phyloP scores from a whole-genome alignment of 208 protist genomes.

The Phytomonas francai region DNA sequence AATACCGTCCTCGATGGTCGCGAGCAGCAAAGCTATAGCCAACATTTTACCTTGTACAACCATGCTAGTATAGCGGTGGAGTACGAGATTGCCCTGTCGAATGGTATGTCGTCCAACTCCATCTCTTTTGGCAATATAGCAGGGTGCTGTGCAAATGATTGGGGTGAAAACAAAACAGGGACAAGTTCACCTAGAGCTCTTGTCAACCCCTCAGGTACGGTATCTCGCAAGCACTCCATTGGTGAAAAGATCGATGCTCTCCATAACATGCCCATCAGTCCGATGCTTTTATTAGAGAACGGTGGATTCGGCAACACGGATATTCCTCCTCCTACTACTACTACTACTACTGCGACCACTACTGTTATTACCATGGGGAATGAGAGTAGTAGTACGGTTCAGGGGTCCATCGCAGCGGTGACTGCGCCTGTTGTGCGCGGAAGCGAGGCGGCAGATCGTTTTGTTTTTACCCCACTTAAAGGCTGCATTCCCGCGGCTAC shows the following conservation, averaged over 20 bases:
- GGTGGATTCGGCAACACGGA: neutral
- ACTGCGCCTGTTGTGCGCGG: slow-evolving; percentile 17
- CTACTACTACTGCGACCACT: neutral
- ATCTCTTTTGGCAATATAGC: neutral
- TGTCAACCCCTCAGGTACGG: neutral
- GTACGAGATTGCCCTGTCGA: slow-evolving; percentile 27
- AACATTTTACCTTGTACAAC: slow-evolving; percentile 56
- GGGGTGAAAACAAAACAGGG: neutral
- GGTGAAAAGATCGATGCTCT: neutral
- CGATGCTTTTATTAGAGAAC: neutral
- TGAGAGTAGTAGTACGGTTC: neutral
- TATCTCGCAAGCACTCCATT: neutral
- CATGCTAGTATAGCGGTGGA: slow-evolving; percentile 19
- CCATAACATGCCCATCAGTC: neutral
- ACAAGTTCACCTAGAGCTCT: neutral
- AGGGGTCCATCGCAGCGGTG: neutral
- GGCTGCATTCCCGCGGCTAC: slow-evolving; percentile 62
- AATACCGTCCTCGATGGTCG: slow-evolving; percentile 71
- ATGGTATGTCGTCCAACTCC: neutral
- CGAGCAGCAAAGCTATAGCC: slow-evolving; percentile 51
- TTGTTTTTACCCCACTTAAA: slow-evolving; percentile 29
- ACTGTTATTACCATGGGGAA: neutral
- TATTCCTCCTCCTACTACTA: too few relatives aligned
- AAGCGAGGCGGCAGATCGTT: slow-evolving; percentile 29
- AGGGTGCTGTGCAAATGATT: neutral